These are phyloP conservation scores for Chaetomium fimeti DNA, from an alignment of 495 filamentous ascomycete genomes.

Conservation along the genomic window DNA sequence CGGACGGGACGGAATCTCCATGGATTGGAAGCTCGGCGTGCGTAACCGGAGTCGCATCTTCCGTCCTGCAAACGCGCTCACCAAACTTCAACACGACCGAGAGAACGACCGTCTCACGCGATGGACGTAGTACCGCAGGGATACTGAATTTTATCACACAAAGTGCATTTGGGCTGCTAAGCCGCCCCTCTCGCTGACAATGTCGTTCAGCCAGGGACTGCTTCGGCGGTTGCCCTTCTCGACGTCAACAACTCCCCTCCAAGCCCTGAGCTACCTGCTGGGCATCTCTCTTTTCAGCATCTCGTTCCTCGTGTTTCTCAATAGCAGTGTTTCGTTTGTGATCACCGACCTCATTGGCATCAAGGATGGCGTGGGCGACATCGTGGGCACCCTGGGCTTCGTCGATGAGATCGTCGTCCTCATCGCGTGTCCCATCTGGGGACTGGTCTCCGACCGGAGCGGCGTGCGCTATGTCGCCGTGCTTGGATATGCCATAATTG, in stretches of 20 bases:
- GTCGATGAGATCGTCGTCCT: constrained; percentile 91
- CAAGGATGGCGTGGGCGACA: constrained; percentile 73
- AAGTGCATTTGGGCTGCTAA: neutral
- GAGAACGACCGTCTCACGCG: neutral
- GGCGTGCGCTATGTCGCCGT: constrained; percentile 81
- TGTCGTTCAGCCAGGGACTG: constrained; percentile 34
- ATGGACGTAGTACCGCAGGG: neutral
- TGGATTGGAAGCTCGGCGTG: neutral
- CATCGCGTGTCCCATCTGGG: constrained; percentile 89
- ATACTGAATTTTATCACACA: neutral
- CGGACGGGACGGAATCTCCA: neutral
- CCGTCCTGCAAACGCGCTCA: neutral
- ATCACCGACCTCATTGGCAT: constrained; percentile 86
- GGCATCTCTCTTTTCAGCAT: constrained; percentile 94
- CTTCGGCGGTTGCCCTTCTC: constrained; percentile 56
- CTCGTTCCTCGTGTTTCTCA: constrained; percentile 95
- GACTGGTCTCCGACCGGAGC: constrained; percentile 81
- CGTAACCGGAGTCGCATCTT: neutral
- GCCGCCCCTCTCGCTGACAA: neutral
- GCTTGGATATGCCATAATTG: constrained; percentile 76
- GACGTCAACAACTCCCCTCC: constrained; percentile 60
- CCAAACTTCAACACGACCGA: neutral
- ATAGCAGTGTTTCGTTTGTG: constrained; percentile 88
- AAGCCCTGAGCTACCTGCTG: constrained; percentile 81
- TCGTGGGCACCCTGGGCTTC: constrained; percentile 92